Base-by-base conservation (phyloP, 2,329 filamentous ascomycete species). In the Colletotrichum zoysiae region DNA sequence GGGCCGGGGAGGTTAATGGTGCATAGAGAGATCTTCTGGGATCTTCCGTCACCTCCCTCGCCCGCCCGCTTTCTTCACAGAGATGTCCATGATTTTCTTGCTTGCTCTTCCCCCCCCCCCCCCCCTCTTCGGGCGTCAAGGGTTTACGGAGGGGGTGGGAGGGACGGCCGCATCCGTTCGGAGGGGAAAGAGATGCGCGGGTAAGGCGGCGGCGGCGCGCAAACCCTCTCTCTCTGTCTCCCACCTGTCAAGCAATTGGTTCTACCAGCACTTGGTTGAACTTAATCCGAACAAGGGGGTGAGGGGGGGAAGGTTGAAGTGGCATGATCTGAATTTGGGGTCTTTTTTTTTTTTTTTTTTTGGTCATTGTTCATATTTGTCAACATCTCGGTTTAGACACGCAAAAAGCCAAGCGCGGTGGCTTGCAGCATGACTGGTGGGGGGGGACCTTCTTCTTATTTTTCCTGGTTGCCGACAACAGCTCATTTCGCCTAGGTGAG, bases 401-500 rank as follows among this genome's bases (percentile, higher is more conserved):
- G 2, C 20, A 46, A n/a, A n/a, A 8, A n/a, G 20, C 44, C 7
- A 18, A 46, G 20, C n/a, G 44, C 44, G 18, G 2, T 8, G n/a
- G 26, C 11, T 30, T 63, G n/a, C 18, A 7, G 33, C 35, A 53
- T 23, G 55, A 30, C 30, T 4, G 30, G 30, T 2, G 30, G 30
- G 30, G 20, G 44, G 42, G 67, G 12, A 2, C 14, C 5, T 42
- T 42, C 11, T 42, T 42, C 5, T 16, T 44, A 0, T 40, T 40
- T 44, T 30, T 5, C 30, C 30, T 30, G 30, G 30, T 44, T 44
- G 18, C 42, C 16, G 18, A 30, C 42, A 44, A 3, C 3, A 20
- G 42, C 67, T 70, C 62, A 70, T 70, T 63, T 70, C 67, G 67
- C 56, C 46, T 70, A 70, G 20, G 67, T 66, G 48, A 60, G 40